Conservation (phyloP, 306 rosid genomes). For the Luffa aegyptiaca region DNA sequence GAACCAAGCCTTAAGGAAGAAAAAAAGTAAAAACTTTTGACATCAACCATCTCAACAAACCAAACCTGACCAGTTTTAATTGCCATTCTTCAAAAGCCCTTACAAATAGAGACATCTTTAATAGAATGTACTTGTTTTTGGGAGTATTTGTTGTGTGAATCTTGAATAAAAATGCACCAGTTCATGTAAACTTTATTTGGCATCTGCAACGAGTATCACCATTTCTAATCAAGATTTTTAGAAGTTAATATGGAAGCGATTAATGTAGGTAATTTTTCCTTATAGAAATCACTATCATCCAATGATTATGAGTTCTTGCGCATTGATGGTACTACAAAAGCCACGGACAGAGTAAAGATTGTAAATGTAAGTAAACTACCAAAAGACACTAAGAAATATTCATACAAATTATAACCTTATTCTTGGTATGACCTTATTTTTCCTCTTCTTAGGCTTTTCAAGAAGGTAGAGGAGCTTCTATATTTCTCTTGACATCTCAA, state of each 20-base stretch:
- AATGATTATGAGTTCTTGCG: constrained; percentile 53
- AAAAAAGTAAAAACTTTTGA: background rate
- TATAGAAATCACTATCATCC: constrained; percentile 50
- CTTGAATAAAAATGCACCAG: background rate
- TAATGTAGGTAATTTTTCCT: constrained; percentile 5
- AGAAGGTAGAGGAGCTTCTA: constrained; percentile 65
- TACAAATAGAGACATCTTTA: background rate
- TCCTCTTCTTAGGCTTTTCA: constrained; percentile 64
- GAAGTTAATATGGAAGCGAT: background rate
- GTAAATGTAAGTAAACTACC: constrained; percentile 54
- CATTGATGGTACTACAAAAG: constrained; percentile 93
- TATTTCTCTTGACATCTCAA: constrained; percentile 92
- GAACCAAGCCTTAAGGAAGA: background rate
- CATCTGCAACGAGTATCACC: background rate
- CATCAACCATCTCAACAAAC: background rate
- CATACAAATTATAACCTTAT: background rate
- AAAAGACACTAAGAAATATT: background rate
- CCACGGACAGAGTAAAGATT: constrained; percentile 53
- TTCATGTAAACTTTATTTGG: background rate
- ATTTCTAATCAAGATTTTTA: background rate
- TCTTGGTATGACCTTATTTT: background rate
- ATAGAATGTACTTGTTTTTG: background rate
- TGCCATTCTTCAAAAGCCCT: background rate
- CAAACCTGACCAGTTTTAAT: background rate
- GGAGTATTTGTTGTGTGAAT: background rate